Base-by-base conservation (phyloP, 371 early-diverging fungal species). In the Synchytrium microbalum region DNA sequence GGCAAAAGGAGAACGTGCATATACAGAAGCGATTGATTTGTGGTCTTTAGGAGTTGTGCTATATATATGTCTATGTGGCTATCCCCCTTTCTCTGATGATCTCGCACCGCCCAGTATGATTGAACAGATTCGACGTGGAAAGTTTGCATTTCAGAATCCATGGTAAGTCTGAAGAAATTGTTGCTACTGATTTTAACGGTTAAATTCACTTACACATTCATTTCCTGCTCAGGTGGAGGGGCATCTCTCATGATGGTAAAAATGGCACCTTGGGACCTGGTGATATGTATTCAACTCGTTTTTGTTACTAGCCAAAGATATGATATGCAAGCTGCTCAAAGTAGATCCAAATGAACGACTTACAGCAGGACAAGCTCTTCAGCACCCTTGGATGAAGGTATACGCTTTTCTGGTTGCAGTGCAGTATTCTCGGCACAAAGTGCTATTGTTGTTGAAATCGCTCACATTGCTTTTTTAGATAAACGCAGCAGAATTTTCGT, bases 1-100 rank as follows among this genome's bases (percentile, higher is more conserved):
- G 62, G 88, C 89, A 56, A n/a, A n/a, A n/a, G 95, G 94, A 74
- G 89, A 88, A 84, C 71, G 92, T 32, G 99, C 99, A 71, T 92
- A 92, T 26, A 98, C 98, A 10, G 94, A 97, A 3, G 99, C 97
- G 76, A 94, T 98, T 2, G 99, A 99, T 80, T 92, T 99, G 1
- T 99, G 99, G 99, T 91, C 92, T 69, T 92, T 95, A 69, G 99
- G 99, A 25, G 97, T 99, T 3, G 94, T 99, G 63, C 80, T 99
- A 23, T 99, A 97, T 73, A 98, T 97, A 19, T 94, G 98, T 94
- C 84, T 99, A n/a, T 93, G 94, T 73, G 99, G 99, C 5, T 83
- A 91, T 62, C 82, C 98, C 26, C 99, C 99, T 0, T 99, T 99
- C 75, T 98, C 99, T 70, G 99, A 99, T 74, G 98, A 98, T 14